Evolutionary conservation across 2,329 filamentous ascomycete species (phyloP), one percentile per base, ranked within the genome.

Genomic region (Xylariaceae sp.): DNA sequence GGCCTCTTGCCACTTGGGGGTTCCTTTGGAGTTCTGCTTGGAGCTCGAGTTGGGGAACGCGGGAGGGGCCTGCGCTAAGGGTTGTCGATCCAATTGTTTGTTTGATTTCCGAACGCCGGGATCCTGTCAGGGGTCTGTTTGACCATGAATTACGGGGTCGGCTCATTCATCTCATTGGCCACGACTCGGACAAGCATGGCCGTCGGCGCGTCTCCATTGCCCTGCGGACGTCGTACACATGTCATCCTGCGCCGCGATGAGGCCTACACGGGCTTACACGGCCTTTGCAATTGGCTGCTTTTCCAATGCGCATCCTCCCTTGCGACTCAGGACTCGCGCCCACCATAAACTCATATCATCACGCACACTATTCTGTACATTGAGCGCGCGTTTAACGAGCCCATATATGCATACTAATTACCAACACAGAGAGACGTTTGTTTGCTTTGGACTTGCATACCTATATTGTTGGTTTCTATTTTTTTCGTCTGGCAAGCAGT

Each of bases 301-400:
- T 34, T 34, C 30, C 30, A 5, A 5, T 34, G 46, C 21, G 32
- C 32, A 37, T 40, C 4, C 8, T 8, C 26, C 8, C 5, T 8
- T 26, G 26, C 26, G 26, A 26, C 26, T 8, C 5, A 26, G 5
- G 26, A 26, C 26, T 26, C 8, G 26, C 26, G n/a, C n/a, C n/a
- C 26, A 8, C 26, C 26, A 26, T 8, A 26, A 26, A 26, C 4
- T 26, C 26, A 5, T 8, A 26, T 26, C 26, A 5, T 8, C 5
- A 8, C 8, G 8, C 4, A 26, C 26, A 26, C 26, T 26, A 8
- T 26, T 8, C 26, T 26, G 26, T 26, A 26, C 26, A 30, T 49
- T 34, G 49, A 48, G 43, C 53, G 56, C 56, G 56, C 56, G 56
- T 56, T 48, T 58, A 58, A 51, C 19, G 15, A 34, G 30, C 13